phyloP scores from a whole-genome alignment of 306 rosid genomes.

The Elaeagnus macrophylla region DNA sequence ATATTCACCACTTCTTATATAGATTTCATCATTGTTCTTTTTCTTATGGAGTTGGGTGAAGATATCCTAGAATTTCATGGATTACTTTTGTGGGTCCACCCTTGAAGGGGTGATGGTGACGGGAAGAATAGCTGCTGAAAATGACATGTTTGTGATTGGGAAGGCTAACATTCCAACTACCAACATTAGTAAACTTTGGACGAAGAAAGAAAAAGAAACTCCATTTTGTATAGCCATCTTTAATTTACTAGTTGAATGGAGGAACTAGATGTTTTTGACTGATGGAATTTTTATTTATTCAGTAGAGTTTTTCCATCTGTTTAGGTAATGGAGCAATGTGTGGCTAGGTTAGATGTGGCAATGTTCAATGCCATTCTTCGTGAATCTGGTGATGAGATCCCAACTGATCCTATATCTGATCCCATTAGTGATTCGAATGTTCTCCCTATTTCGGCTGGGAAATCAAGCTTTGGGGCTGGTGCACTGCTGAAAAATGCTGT shows the following conservation, averaged over 20 bases:
- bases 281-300: neutral
- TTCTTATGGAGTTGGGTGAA: neutral
- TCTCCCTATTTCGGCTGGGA: constrained; percentile 75
- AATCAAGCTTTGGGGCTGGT: constrained; percentile 84
- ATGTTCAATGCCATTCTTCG: constrained; percentile 99
- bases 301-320: constrained; percentile 7
- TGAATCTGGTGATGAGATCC: constrained; percentile 77
- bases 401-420: constrained; percentile 92
- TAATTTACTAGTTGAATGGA: too few relatives aligned
- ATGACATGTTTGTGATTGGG: too few relatives aligned
- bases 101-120: too few relatives aligned
- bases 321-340: constrained; percentile 94
- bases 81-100: too few relatives aligned
- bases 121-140: too few relatives aligned
- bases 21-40: neutral
- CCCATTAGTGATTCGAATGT: constrained; percentile 81
- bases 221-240: too few relatives aligned
- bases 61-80: neutral
- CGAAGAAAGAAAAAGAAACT: too few relatives aligned
- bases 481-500: constrained; percentile 90
- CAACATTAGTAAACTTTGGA: too few relatives aligned
- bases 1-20: constrained; percentile 20
- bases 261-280: neutral
- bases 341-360: constrained; percentile 88
- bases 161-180: too few relatives aligned